Evolutionary conservation across 352 stramenopile species (phyloP).

Genomic region (Pseudoperonospora humuli): DNA sequence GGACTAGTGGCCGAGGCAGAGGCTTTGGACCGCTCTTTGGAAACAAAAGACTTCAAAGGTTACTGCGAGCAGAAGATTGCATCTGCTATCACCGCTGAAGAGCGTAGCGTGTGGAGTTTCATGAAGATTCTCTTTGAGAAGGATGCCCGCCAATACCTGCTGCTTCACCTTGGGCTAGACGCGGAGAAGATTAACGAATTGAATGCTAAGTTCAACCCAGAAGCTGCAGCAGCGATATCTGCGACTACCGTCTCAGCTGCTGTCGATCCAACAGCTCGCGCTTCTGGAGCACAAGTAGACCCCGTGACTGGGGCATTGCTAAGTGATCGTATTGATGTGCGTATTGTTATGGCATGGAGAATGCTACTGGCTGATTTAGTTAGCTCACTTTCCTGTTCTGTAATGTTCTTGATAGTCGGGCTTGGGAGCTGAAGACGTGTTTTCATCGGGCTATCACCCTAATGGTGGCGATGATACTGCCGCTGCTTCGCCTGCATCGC

Average conservation of each 20-base stretch:
- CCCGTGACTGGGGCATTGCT: constrained; percentile 39
- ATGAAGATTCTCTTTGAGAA: constrained; percentile 94
- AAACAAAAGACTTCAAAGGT: constrained; percentile 86
- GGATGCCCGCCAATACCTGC: constrained; percentile 90
- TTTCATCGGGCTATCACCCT: constrained; percentile 57
- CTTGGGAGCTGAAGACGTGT: constrained; percentile 67
- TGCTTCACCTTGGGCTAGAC: constrained; percentile 93
- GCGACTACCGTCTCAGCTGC: neutral
- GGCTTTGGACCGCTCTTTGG: constrained; percentile 86
- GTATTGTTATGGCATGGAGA: constrained; percentile 12
- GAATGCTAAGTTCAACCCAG: constrained; percentile 72
- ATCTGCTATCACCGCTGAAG: constrained; percentile 42
- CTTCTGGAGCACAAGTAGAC: constrained; percentile 24
- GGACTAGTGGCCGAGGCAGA: constrained; percentile 82
- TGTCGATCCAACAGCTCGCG: constrained; percentile 14
- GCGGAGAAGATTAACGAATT: constrained; percentile 86
- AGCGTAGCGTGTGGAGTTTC: constrained; percentile 85
- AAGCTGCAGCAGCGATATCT: constrained; percentile 14
- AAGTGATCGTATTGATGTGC: constrained; percentile 69
- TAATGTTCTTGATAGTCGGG: constrained; percentile 30
- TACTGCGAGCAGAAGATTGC: constrained; percentile 90
- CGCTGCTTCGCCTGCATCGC: constrained; percentile 22
- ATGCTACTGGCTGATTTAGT: neutral
- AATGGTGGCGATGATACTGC: constrained; percentile 26
- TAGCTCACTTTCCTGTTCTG: constrained; percentile 4